A percentile compares a stretch with the other conserved stretches of the same genome.
phyloP scores from a whole-genome alignment of 1,284 basidiomycete species.

The Ustilago vetiveriae region DNA sequence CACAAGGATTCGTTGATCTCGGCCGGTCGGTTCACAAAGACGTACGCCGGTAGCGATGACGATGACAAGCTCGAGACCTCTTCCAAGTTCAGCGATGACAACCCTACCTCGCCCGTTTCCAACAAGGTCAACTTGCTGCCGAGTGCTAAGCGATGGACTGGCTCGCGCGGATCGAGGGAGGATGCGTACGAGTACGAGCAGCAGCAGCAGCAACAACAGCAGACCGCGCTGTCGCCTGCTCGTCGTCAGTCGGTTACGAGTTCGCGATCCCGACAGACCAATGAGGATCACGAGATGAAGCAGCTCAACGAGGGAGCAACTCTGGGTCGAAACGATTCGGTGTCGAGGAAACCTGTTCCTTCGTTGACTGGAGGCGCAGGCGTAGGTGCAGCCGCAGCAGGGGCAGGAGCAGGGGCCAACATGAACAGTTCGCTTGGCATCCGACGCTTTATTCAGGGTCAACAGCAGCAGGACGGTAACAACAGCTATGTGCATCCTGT shows the following conservation, averaged over 20 bases:
- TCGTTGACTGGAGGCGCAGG: not conserved
- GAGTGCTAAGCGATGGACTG: conserved; percentile 31
- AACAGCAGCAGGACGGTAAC: not conserved
- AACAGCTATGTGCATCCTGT: no score
- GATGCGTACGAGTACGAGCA: conserved; percentile 18
- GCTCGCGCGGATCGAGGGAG: conserved; percentile 20
- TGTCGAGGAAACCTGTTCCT: conserved; percentile 2
- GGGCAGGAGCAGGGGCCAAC: conserved; percentile 1
- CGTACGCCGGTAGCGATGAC: conserved; percentile 32
- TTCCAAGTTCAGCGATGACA: conserved; percentile 38
- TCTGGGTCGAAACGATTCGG: conserved; percentile 1
- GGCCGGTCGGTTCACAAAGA: conserved; percentile 16
- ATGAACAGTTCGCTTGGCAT: conserved; percentile 37
- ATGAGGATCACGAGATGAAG: conserved; percentile 50
- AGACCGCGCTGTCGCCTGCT: conserved; percentile 7
- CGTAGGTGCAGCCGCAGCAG: no score
- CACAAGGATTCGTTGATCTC: conserved; percentile 42
- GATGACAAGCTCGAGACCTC: conserved; percentile 48
- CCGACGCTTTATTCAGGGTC: conserved; percentile 32
- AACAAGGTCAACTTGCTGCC: conserved; percentile 41
- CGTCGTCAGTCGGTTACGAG: conserved; percentile 31
- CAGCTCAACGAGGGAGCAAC: conserved; percentile 26
- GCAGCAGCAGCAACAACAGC: not conserved
- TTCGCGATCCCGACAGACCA: conserved; percentile 22
- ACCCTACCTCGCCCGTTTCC: conserved; percentile 25